These are phyloP conservation scores for Colletotrichum orchidophilum DNA, from an alignment of 2,329 filamentous ascomycete genomes.

Conservation along the genomic window DNA sequence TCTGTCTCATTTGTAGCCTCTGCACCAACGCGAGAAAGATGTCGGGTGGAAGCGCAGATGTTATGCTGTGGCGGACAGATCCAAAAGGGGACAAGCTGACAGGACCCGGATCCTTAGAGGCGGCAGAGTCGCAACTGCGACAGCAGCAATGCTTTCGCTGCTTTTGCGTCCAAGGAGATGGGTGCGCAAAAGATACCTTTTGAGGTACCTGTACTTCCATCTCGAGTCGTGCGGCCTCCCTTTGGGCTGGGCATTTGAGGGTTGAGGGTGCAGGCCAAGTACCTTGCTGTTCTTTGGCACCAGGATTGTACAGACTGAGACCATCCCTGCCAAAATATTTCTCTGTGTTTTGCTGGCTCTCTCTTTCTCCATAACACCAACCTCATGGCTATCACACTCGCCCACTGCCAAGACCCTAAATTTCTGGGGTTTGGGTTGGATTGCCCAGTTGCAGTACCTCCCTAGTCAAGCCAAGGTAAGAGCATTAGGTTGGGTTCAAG, in stretches of 20 bases:
- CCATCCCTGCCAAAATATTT: background rate
- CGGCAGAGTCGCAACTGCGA: slow-evolving; percentile 24
- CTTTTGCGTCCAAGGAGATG: background rate
- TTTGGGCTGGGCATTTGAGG: background rate
- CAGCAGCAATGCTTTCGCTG: background rate
- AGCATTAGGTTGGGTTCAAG: background rate
- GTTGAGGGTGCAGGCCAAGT: background rate
- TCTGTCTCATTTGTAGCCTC: background rate
- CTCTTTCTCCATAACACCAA: background rate
- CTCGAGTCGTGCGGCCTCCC: background rate
- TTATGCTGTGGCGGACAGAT: background rate
- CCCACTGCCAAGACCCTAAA: slow-evolving; percentile 23
- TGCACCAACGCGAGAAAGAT: slow-evolving; percentile 8
- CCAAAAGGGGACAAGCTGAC: slow-evolving; percentile 25
- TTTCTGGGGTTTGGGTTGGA: background rate
- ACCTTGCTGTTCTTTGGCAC: background rate
- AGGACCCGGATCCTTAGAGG: slow-evolving; percentile 25
- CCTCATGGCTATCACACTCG: background rate
- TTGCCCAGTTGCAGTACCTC: background rate
- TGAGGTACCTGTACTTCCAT: background rate
- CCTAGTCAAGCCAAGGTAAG: background rate
- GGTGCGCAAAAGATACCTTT: background rate
- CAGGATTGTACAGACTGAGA: background rate
- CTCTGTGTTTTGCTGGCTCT: background rate
- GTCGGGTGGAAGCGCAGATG: slow-evolving; percentile 3